Evolutionary conservation across 129 eudicot species (phyloP).

Genomic region (Deinandra increscens): DNA sequence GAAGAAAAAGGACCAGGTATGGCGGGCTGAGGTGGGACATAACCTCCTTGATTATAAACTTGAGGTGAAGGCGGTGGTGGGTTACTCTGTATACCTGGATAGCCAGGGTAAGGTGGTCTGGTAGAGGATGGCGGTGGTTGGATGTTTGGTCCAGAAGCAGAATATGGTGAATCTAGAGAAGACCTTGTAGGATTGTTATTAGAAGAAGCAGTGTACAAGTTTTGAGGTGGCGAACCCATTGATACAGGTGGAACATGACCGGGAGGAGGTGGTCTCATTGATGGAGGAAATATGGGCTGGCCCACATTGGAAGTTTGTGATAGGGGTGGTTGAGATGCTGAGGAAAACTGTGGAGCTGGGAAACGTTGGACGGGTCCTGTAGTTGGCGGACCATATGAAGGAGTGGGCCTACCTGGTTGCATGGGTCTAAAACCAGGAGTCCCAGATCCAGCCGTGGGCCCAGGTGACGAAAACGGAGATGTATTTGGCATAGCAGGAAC

Average conservation of each 20-base stretch:
- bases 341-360: slow-evolving; percentile 62
- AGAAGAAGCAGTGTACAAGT: slow-evolving; percentile 42
- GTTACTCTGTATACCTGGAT: slow-evolving; percentile 50
- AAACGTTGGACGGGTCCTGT: slow-evolving; percentile 63
- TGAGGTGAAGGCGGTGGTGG: slow-evolving; percentile 37
- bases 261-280: slow-evolving; percentile 51
- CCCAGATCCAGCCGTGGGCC: slow-evolving; percentile 47
- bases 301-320: slow-evolving; percentile 44
- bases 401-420: slow-evolving; percentile 51
- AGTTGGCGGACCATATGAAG: slow-evolving; percentile 62
- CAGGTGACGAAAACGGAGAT: slow-evolving; percentile 54
- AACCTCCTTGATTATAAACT: slow-evolving; percentile 51
- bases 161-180: slow-evolving; percentile 45
- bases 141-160: slow-evolving; percentile 32
- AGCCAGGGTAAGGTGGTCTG: slow-evolving; percentile 41
- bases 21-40: slow-evolving; percentile 46
- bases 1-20: slow-evolving; percentile 47
- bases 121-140: slow-evolving; percentile 45
- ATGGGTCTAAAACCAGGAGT: slow-evolving; percentile 59
- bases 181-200: slow-evolving; percentile 35
- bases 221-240: slow-evolving; percentile 71
- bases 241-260: slow-evolving; percentile 43
- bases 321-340: slow-evolving; percentile 45
- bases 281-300: slow-evolving; percentile 50
- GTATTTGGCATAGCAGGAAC: slow-evolving; percentile 29